A percentile compares a stretch with the other conserved stretches of the same genome.
Evolutionary conservation across 2,329 filamentous ascomycete species (phyloP).

Genomic region (Erysiphe pisi): DNA sequence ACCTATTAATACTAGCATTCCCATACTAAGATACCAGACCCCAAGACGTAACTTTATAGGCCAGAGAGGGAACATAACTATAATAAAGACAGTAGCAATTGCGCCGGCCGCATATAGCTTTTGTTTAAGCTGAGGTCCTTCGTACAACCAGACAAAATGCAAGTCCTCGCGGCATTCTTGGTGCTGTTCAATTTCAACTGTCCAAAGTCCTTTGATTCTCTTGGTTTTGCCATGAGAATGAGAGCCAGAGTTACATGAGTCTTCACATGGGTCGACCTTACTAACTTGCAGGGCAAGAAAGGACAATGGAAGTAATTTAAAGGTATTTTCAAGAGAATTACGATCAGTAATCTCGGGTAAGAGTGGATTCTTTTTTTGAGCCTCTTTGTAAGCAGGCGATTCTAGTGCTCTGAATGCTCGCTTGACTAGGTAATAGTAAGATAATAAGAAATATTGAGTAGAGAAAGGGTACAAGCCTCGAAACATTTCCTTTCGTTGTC

Average conservation of each 20-base stretch:
- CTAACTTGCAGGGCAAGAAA: constrained; percentile 83
- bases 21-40: constrained; percentile 96
- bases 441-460: neutral
- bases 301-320: constrained; percentile 89
- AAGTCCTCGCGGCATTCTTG: constrained; percentile 78
- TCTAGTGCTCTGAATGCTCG: constrained; percentile 83
- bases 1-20: constrained; percentile 75
- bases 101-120: constrained; percentile 83
- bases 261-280: constrained; percentile 57
- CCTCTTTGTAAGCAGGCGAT: constrained; percentile 82
- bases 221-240: constrained; percentile 60
- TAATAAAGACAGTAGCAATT: constrained; percentile 68
- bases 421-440: constrained; percentile 55
- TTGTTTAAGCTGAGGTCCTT: constrained; percentile 85
- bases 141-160: constrained; percentile 96
- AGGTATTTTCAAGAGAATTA: constrained; percentile 78
- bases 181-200: constrained; percentile 87
- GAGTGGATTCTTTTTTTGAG: constrained; percentile 75
- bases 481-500: constrained; percentile 98
- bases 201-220: constrained; percentile 92
- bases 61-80: constrained; percentile 96
- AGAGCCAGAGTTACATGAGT: constrained; percentile 57
- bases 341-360: constrained; percentile 82
- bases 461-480: constrained; percentile 49
- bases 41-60: constrained; percentile 80